Evolutionary conservation across 805 yeast genomes (phyloP).

Genomic region (Wickerhamiella musiphila): DNA sequence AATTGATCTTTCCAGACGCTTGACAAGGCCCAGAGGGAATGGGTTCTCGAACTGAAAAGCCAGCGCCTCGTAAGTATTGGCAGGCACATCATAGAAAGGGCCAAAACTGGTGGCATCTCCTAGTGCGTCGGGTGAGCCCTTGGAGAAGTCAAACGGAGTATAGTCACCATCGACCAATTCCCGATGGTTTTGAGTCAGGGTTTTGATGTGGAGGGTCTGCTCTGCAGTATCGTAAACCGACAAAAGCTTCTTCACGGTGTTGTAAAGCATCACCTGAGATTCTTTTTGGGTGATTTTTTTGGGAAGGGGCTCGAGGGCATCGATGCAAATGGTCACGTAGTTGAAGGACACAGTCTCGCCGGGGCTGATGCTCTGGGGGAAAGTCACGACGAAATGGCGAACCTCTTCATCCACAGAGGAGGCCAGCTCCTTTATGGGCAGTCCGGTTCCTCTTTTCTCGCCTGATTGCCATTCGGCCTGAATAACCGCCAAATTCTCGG

Average conservation of each 20-base stretch:
- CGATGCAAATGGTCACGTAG: constrained; percentile 32
- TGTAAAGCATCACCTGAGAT: constrained; percentile 40
- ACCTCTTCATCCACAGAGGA: constrained; percentile 1
- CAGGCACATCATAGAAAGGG: constrained; percentile 30
- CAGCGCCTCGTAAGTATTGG: constrained; percentile 33
- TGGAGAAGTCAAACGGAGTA: too few relatives aligned
- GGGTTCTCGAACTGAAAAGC: constrained; percentile 47
- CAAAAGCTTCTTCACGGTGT: constrained; percentile 37
- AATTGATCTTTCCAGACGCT: constrained; percentile 46
- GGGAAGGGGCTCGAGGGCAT: constrained; percentile 44
- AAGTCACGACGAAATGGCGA: constrained; percentile 23
- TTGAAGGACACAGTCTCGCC: constrained; percentile 33
- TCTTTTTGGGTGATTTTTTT: constrained; percentile 39
- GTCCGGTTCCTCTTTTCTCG: constrained; percentile 18
- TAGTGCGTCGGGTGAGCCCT: constrained; percentile 12
- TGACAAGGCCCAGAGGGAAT: constrained; percentile 44
- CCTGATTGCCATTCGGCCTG: constrained; percentile 23
- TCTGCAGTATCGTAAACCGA: constrained; percentile 42
- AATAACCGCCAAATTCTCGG: constrained; percentile 28
- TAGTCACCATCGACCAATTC: constrained; percentile 11
- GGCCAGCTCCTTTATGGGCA: constrained; percentile 4
- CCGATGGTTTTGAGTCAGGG: constrained; percentile 28
- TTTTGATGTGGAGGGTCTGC: constrained; percentile 30
- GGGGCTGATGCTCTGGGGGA: constrained; percentile 56
- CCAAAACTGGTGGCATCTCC: constrained; percentile 32